These are phyloP conservation scores for Parmelia sp. DNA, from an alignment of 495 filamentous ascomycete species.

Conservation along the genomic window DNA sequence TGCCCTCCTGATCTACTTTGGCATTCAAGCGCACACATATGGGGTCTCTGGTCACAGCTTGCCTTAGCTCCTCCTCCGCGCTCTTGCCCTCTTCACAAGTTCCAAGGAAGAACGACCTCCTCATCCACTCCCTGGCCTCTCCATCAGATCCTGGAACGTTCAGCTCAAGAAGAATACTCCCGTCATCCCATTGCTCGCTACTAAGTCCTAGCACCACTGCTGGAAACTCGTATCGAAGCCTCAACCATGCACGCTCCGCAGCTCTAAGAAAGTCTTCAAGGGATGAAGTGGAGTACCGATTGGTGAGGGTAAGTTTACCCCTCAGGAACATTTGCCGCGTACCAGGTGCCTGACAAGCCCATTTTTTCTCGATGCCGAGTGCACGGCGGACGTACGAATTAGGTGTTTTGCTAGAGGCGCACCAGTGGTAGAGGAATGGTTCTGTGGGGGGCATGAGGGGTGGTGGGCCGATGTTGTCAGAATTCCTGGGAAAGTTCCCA, in stretches of 20 bases:
- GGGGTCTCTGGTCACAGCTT: background rate
- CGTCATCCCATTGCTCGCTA: background rate
- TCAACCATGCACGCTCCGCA: slow-evolving; percentile 1
- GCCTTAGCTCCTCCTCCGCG: slow-evolving; percentile 5
- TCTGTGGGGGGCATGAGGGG: background rate
- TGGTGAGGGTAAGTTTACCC: background rate
- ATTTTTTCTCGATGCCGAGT: slow-evolving; percentile 2
- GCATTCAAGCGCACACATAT: slow-evolving; percentile 5
- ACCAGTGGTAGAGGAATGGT: background rate
- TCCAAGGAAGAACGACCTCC: background rate
- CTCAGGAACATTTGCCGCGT: slow-evolving; percentile 11
- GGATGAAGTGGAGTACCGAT: background rate
- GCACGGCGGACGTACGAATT: slow-evolving; percentile 4
- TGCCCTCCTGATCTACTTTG: background rate
- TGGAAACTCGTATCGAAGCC: slow-evolving; percentile 7
- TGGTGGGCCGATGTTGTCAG: background rate
- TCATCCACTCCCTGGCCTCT: slow-evolving; percentile 4
- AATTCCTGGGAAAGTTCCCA: background rate
- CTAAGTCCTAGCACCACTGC: background rate
- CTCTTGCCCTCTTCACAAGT: slow-evolving; percentile 1
- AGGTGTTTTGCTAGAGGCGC: background rate
- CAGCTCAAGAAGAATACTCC: slow-evolving; percentile 1
- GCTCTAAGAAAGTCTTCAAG: background rate
- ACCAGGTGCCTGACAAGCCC: background rate
- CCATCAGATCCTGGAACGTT: background rate